Percentiles rank a stretch among this genome's conserved stretches.
These are phyloP conservation scores for Coemansia sp. DNA, from an alignment of 192 early-diverging fungal genomes.

Conservation along the genomic window DNA sequence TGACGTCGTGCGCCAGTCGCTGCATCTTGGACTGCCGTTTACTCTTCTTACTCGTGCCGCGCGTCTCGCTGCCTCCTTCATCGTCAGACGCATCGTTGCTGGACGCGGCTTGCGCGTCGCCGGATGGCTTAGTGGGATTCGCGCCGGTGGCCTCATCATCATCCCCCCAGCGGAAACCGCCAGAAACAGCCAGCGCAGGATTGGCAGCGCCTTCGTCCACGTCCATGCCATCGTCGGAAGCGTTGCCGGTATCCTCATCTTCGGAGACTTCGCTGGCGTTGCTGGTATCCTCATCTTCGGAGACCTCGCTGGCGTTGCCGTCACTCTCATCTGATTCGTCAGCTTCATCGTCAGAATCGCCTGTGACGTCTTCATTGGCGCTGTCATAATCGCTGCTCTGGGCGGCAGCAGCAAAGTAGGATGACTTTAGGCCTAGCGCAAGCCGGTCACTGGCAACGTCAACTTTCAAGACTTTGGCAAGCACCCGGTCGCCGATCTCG, in stretches of 20 bases:
- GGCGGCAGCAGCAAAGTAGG: constrained; percentile 70
- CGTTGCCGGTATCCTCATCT: no score
- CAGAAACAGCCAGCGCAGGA: constrained; percentile 36
- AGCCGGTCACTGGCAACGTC: constrained; percentile 67
- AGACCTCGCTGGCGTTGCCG: constrained; percentile 13
- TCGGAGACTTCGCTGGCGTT: constrained; percentile 13
- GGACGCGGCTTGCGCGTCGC: constrained; percentile 25
- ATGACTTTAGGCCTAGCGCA: constrained; percentile 79
- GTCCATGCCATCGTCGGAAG: constrained; percentile 17
- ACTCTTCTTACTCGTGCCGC: constrained; percentile 16
- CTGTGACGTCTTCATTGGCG: background rate
- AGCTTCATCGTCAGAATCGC: constrained; percentile 3
- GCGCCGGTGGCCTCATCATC: constrained; percentile 39
- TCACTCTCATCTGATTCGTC: constrained; percentile 31
- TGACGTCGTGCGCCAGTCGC: constrained; percentile 63
- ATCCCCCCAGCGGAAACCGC: constrained; percentile 57
- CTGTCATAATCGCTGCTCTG: constrained; percentile 31
- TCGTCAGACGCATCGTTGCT: constrained; percentile 56
- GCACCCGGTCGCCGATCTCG: constrained; percentile 79
- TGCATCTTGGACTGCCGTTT: constrained; percentile 63
- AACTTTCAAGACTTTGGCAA: constrained; percentile 75
- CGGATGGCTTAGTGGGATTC: constrained; percentile 7
- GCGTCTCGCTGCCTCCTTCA: constrained; percentile 33
- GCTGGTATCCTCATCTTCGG: constrained; percentile 14
- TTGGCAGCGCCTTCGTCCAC: constrained; percentile 16